phyloP scores from a whole-genome alignment of 192 early-diverging fungal species.

The Podochytrium sp. region DNA sequence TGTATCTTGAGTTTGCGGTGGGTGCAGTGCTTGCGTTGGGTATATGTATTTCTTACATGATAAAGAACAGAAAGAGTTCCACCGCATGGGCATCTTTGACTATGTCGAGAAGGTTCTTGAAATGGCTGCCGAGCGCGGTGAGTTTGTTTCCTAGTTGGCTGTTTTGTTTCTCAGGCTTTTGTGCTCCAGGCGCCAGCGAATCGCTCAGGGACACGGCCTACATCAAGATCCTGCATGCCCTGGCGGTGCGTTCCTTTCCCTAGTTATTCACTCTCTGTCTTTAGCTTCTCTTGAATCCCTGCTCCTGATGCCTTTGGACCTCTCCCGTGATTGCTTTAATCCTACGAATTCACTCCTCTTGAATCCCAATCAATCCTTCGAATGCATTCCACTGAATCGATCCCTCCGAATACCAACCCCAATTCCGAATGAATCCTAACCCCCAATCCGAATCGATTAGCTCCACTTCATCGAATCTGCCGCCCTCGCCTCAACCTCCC shows the following conservation, averaged over 20 bases:
- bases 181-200: conserved; percentile 12
- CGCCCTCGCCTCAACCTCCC: neutral
- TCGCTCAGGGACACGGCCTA: conserved; percentile 1
- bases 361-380: too few relatives aligned
- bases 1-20: conserved; percentile 76
- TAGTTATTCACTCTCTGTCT: too few relatives aligned
- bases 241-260: conserved; percentile 25
- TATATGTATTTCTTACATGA: neutral
- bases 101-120: conserved; percentile 30
- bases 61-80: conserved; percentile 19
- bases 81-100: conserved; percentile 1
- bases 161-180: neutral
- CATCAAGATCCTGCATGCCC: conserved; percentile 17
- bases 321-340: too few relatives aligned
- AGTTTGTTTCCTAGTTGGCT: neutral
- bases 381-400: too few relatives aligned
- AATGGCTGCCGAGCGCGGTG: conserved; percentile 21
- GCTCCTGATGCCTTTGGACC: too few relatives aligned
- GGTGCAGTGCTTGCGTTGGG: neutral
- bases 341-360: too few relatives aligned
- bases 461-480: conserved; percentile 22
- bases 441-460: too few relatives aligned
- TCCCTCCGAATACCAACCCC: too few relatives aligned
- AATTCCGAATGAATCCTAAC: too few relatives aligned
- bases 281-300: too few relatives aligned